Evolutionary conservation across 2,329 filamentous ascomycete species (phyloP), one percentile per base, ranked within the genome.

Genomic region (Hypoxylon sp.): DNA sequence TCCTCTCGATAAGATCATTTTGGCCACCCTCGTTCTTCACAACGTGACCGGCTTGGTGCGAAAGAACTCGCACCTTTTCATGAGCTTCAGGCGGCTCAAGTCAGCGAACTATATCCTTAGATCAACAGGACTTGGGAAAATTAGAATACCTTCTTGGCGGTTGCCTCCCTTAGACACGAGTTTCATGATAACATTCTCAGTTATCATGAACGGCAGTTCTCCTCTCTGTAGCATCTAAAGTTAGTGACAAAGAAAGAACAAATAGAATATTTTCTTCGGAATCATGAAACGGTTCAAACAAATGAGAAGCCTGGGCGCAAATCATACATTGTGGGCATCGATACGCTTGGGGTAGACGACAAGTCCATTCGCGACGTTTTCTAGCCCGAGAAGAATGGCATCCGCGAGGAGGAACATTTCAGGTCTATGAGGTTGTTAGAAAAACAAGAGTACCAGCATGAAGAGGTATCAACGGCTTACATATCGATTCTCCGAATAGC

Each of bases 41-140:
- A 35, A 88, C 86, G 26, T 81, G 79, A 38, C 82, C 84, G 0
- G 92, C 91, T 76, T 96, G 80, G 77, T 92, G 89, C 2, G 84
- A 90, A 40, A 97, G 82, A 1, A 97, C 89, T 6, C 89, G 88
- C 69, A 97, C 93, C 74, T 94, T 79, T 77, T 97, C 92, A 75
- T 97, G 92, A 1, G 91, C 89, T 35, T 35, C 3, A 35, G 18
- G 15, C 10, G 3, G 7, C 6, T n/a, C 8, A 35, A 7, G 31
- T 45, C n/a, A 35, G 31, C 31, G n/a, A 3, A 35, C n/a, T 35
- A 15, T 35, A 35, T 35, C n/a, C 31, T 11, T 8, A 11, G 31
- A 15, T 4, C 18, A 11, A n/a, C 13, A 6, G 11, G 4, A 35
- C 5, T 2, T 8, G 31, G 3, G 15, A 17, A 18, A 17, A 9